Percentiles rank a stretch among this genome's conserved stretches.
phyloP scores from a whole-genome alignment of 495 filamentous ascomycete genomes.

The Podospora anserina region DNA sequence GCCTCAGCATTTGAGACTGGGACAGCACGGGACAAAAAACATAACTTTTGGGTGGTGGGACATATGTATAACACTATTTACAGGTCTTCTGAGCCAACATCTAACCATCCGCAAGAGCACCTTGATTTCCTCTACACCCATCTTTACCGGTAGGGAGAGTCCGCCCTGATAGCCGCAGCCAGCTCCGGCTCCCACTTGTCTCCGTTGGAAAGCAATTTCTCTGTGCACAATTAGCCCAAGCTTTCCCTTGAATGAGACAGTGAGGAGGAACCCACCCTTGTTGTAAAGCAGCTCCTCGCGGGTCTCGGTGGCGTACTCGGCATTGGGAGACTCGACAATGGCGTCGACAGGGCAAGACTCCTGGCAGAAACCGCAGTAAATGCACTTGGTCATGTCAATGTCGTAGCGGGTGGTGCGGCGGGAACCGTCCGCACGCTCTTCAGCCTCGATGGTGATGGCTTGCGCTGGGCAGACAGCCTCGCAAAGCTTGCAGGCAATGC shows the following conservation, averaged over 20 bases:
- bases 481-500: conserved; percentile 99
- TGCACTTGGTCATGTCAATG: conserved; percentile 99
- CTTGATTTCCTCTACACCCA: not conserved
- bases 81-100: conserved; percentile 17
- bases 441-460: conserved; percentile 97
- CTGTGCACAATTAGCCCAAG: conserved; percentile 26
- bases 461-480: conserved; percentile 95
- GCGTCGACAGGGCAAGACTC: conserved; percentile 98
- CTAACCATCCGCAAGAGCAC: conserved; percentile 7
- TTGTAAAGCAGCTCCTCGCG: conserved; percentile 97
- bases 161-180: conserved; percentile 83
- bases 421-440: conserved; percentile 93
- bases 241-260: too few relatives aligned
- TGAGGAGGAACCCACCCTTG: conserved; percentile 61
- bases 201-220: conserved; percentile 79
- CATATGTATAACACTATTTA: conserved; percentile 34
- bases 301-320: conserved; percentile 96
- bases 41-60: not conserved
- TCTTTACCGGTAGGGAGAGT: conserved; percentile 78
- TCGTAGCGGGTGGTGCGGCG: conserved; percentile 95
- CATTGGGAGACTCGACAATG: conserved; percentile 95
- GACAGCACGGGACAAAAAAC: not conserved
- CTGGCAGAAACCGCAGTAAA: conserved; percentile 99
- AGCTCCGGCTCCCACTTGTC: conserved; percentile 99
- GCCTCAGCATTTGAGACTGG: not conserved